A percentile compares a stretch with the other conserved stretches of the same genome.
Conservation (phyloP, 2,329 filamentous ascomycete species). For the Colletotrichum liaoningense region DNA sequence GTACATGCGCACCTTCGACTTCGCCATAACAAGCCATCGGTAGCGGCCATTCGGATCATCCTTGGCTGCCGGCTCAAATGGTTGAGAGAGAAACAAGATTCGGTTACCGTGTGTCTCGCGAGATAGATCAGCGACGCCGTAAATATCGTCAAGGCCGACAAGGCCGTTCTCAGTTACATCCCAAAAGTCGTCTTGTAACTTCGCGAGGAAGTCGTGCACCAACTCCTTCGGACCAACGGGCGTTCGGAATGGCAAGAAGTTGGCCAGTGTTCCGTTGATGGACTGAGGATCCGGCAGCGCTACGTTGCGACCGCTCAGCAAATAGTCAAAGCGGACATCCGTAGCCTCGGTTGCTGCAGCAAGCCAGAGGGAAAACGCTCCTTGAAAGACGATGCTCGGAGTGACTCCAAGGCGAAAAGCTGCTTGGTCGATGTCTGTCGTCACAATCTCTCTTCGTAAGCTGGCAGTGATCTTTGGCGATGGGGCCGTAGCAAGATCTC, state of each 20-base stretch:
- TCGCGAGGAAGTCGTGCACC: background rate
- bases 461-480: conserved; percentile 4
- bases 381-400: conserved; percentile 48
- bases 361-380: conserved; percentile 45
- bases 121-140: background rate
- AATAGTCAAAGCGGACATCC: conserved; percentile 48
- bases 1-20: conserved; percentile 5
- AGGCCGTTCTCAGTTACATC: conserved; percentile 6
- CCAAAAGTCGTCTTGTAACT: conserved; percentile 12
- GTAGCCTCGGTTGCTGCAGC: conserved; percentile 35
- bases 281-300: conserved; percentile 47
- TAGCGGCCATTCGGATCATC: background rate
- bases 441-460: background rate
- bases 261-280: conserved; percentile 50
- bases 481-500: conserved; percentile 9
- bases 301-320: conserved; percentile 51
- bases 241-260: conserved; percentile 49
- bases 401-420: conserved; percentile 43
- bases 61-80: background rate
- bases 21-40: conserved; percentile 11
- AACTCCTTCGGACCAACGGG: conserved; percentile 19
- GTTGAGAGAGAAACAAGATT: conserved; percentile 1
- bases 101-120: background rate
- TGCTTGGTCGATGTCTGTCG: conserved; percentile 35
- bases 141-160: background rate